phyloP scores from a whole-genome alignment of 2,329 filamentous ascomycete species.

The Dactylellina leptospora region DNA sequence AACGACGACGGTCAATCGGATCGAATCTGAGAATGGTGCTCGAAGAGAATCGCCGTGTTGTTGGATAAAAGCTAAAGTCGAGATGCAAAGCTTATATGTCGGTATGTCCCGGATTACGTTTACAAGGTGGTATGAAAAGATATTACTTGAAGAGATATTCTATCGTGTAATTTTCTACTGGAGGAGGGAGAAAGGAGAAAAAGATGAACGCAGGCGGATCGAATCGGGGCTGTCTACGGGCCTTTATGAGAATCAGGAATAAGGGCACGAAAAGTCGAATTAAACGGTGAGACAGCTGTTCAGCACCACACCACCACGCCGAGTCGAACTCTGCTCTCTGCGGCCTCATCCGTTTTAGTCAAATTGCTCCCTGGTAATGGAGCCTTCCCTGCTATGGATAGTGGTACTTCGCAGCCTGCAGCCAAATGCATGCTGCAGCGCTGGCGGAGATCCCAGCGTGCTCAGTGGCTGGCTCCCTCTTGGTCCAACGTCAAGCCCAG shows the following conservation, averaged over 20 bases:
- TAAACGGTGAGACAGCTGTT: conserved; percentile 46
- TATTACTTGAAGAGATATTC: conserved; percentile 34
- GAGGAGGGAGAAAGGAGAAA: conserved; percentile 24
- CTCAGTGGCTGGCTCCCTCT: conserved; percentile 49
- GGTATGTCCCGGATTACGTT: conserved; percentile 21
- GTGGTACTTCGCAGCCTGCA: too few species aligned
- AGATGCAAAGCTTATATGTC: conserved; percentile 34
- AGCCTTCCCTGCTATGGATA: conserved; percentile 29
- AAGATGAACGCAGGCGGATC: conserved; percentile 49
- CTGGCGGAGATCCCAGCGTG: conserved; percentile 49
- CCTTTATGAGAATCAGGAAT: conserved; percentile 42
- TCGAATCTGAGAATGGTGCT: conserved; percentile 7
- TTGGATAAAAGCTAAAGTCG: conserved; percentile 29
- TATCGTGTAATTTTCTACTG: not conserved
- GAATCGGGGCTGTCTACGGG: conserved; percentile 47
- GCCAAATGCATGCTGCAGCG: conserved; percentile 33
- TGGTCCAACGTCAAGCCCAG: conserved; percentile 26
- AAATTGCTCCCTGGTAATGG: conserved; percentile 28
- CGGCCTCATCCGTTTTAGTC: conserved; percentile 38
- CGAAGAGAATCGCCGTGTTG: conserved; percentile 16
- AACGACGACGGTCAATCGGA: conserved; percentile 3
- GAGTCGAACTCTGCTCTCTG: conserved; percentile 4
- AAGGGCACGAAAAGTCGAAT: conserved; percentile 56
- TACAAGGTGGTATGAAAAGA: conserved; percentile 6
- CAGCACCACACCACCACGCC: conserved; percentile 9